phyloP scores from a whole-genome alignment of 2,329 filamentous ascomycete genomes.

The Huntiella abstrusa region DNA sequence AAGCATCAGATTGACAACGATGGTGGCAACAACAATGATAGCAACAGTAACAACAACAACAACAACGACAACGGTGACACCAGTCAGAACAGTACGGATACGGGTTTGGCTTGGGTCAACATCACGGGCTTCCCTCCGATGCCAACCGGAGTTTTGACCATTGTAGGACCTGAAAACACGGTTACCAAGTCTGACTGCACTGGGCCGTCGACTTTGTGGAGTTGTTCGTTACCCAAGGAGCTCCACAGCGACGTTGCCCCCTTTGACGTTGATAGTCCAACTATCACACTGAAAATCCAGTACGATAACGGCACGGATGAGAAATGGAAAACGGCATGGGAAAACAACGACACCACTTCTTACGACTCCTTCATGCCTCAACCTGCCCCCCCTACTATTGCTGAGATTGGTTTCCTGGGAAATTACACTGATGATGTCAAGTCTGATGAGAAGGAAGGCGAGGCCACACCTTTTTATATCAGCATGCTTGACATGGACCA shows the following conservation, averaged over 20 bases:
- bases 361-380: conserved; percentile 20
- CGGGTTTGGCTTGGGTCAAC: conserved; percentile 52
- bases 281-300: conserved; percentile 63
- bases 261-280: conserved; percentile 50
- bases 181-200: conserved; percentile 51
- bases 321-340: conserved; percentile 21
- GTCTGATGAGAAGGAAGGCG: conserved; percentile 52
- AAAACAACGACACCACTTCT: conserved; percentile 17
- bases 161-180: conserved; percentile 53
- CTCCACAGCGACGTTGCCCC: conserved; percentile 44
- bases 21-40: background rate
- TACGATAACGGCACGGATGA: conserved; percentile 41
- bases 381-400: conserved; percentile 38
- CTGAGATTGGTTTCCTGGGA: conserved; percentile 66
- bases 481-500: conserved; percentile 40
- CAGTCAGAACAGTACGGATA: conserved; percentile 12
- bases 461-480: conserved; percentile 77
- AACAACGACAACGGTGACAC: too few species aligned
- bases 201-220: conserved; percentile 59
- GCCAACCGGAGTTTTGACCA: conserved; percentile 62
- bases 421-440: conserved; percentile 64
- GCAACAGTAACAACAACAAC: too few species aligned
- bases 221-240: conserved; percentile 66
- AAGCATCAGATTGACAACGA: background rate
- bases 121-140: conserved; percentile 73